Base-by-base conservation (phyloP, 768 basidiomycete genomes). In the Suillus alpinus region DNA sequence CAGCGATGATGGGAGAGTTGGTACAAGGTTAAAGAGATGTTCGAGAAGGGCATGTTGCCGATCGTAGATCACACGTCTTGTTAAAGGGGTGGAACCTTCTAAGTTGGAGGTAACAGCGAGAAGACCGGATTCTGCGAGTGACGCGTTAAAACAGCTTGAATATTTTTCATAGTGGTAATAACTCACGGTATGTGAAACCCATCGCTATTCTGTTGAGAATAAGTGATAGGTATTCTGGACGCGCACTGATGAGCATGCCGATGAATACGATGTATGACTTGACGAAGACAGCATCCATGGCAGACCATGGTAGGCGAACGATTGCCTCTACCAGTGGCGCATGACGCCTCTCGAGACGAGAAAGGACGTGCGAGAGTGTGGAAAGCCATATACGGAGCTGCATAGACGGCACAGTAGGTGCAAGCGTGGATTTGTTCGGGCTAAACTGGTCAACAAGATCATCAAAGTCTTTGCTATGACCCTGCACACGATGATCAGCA, bases 311-410 rank as follows among this genome's bases (percentile, higher is more conserved):
- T 69, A 98, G 81, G 63, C 81, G 82, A 46, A 98, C 80, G 60
- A 98, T 85, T 14, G 95, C 93, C 63, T 95, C 86, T 40, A 98
- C 88, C 34, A 99, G 84, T 0, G 85, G 71, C 16, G 86, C 78
- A 70, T 98, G 95, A 9, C 83, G 80, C 53, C 86, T 86, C 66
- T 94, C 95, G 36, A 99, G 80, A 44, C 92, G 85, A 29, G 94
- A 95, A 58, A 98, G 93, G 62, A 94, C 92, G 68, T 98, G 93
- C 0, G 93, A 91, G 31, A 99, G 81, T 0, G 94, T 92, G 34
- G 87, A 80, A 34, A 99, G 82, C 91, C 92, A 95, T 6, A 87
- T 76, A 12, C 89, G 86, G 50, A 95, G 75, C 65, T 92, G 86
- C 57, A 80, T 67, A 56, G 79, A 67, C 39, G 81, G 71, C 37